A percentile compares a stretch with the other conserved stretches of the same genome.
Conservation (phyloP, 495 filamentous ascomycete genomes). For the Penicillium soppii region DNA sequence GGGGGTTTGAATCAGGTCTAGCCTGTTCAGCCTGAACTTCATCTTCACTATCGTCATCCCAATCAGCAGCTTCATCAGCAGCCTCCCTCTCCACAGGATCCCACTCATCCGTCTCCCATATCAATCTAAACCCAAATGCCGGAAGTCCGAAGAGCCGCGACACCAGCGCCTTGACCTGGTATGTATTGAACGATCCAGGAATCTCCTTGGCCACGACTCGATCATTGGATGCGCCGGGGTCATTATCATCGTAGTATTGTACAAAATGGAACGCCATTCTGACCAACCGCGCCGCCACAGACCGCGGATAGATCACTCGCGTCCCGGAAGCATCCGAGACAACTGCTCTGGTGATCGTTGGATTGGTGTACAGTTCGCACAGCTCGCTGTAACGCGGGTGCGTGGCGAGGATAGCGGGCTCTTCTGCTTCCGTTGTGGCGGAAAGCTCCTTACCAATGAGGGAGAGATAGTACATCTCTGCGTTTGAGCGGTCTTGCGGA, state of each 20-base stretch:
- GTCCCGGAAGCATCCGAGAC: slow-evolving; percentile 14
- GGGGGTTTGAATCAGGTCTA: slow-evolving; percentile 4
- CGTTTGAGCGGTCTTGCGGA: slow-evolving; percentile 71
- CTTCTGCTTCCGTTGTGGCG: slow-evolving; percentile 52
- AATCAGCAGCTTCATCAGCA: slow-evolving; percentile 55
- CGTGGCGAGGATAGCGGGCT: slow-evolving; percentile 48
- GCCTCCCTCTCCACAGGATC: slow-evolving; percentile 63
- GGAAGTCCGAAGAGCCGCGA: slow-evolving; percentile 65
- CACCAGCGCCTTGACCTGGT: slow-evolving; percentile 74
- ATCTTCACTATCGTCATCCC: slow-evolving; percentile 53
- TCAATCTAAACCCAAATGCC: slow-evolving; percentile 62
- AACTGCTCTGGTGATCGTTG: slow-evolving; percentile 46
- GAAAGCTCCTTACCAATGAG: slow-evolving; percentile 74
- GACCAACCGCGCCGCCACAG: slow-evolving; percentile 72
- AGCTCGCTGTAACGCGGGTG: slow-evolving; percentile 73
- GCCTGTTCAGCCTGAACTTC: slow-evolving; percentile 24
- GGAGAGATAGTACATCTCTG: slow-evolving; percentile 88
- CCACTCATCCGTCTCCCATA: slow-evolving; percentile 83
- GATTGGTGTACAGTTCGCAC: slow-evolving; percentile 70
- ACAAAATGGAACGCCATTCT: slow-evolving; percentile 65
- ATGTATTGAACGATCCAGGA: slow-evolving; percentile 75
- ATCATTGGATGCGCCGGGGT: not conserved
- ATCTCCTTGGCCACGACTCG: slow-evolving; percentile 50
- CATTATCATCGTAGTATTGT: too few species aligned
- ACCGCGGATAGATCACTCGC: slow-evolving; percentile 56